Base-by-base conservation (phyloP, 257 asterid genomes). In the Cinchona pubescens region DNA sequence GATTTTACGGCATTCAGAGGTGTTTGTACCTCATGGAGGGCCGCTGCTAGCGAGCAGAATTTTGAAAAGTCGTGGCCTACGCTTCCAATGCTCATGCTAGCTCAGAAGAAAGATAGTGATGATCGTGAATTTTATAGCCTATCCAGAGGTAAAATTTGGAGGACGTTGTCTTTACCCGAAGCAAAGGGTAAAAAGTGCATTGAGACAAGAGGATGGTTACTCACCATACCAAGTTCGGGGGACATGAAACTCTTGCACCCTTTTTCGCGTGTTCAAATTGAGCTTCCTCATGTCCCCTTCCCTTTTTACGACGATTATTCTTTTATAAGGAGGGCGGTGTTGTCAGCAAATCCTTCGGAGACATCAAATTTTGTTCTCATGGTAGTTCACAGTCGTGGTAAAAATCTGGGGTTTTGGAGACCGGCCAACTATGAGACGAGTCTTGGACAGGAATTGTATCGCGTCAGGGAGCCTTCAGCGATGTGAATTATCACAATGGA, bases 21-120 rank as follows among this genome's bases (percentile, higher is more conserved):
- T 4, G 69, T 64, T n/a, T 64, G 69, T 19, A 64, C 46, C 49
- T 62, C 68, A 1, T 65, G 70, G 70, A 29, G 70, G 19, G 27
- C 35, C 12, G 70, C 49, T 37, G 70, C 70, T n/a, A n/a, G 1
- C 5, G 30, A 4, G 40, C 23, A 7, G 55, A 40, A 25, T 27
- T 37, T 64, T 21, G 23, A 11, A 2, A 64, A 35, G 30, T n/a
- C 48, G 16, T 16, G 18, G 30, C n/a, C 37, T 25, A n/a, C n/a
- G n/a, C n/a, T 42, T 23, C 58, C 27, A 0, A 67, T 67, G 72
- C 12, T 67, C 2, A 38, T 58, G 2, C n/a, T n/a, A n/a, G n/a
- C n/a, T n/a, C 25, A 16, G 38, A 27, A 11, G 56, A 13, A 67
- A 13, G 58, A n/a, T 21, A 29, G 37, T 8, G n/a, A 42, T 11